Percentiles rank a stretch among this genome's conserved stretches.
Evolutionary conservation across 163 green algal genomes (phyloP).

Genomic region (Prototheca wickerhamii): DNA sequence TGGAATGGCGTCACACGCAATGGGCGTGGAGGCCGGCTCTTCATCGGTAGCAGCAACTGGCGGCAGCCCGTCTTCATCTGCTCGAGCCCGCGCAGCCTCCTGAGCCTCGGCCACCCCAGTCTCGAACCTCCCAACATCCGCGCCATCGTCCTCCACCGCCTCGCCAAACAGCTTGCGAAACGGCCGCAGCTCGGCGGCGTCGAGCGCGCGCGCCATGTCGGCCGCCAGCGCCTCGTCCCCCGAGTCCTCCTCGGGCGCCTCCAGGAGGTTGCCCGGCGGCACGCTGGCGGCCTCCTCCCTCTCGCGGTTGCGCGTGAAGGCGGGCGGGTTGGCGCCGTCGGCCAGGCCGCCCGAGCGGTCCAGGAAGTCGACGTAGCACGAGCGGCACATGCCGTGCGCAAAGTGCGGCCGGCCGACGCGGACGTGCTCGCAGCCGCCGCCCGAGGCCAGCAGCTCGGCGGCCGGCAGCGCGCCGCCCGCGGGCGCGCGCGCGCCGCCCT

Average conservation of each 20-base stretch:
- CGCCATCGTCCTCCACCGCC: neutral
- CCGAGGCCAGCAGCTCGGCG: neutral
- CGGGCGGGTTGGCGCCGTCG: slow-evolving; percentile 29
- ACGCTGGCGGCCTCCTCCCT: slow-evolving; percentile 7
- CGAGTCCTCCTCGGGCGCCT: slow-evolving; percentile 3
- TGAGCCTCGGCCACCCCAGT: neutral
- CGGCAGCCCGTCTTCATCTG: no score
- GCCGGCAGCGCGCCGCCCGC: neutral
- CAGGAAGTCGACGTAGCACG: slow-evolving; percentile 33
- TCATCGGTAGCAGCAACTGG: no score
- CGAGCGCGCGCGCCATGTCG: slow-evolving; percentile 6
- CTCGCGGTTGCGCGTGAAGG: slow-evolving; percentile 9
- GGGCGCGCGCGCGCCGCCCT: neutral
- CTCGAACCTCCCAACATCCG: neutral
- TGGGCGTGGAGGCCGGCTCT: no score
- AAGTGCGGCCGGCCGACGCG: slow-evolving; percentile 13
- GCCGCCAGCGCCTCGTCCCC: neutral
- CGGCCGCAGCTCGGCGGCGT: slow-evolving; percentile 12
- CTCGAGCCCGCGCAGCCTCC: no score
- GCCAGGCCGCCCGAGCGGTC: slow-evolving; percentile 13
- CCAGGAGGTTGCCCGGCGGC: neutral
- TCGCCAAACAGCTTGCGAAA: slow-evolving; percentile 11
- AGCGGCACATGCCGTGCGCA: slow-evolving; percentile 35
- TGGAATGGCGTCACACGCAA: no score
- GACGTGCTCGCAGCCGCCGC: slow-evolving; percentile 19